These are phyloP conservation scores for Mucor velutinosus DNA, from an alignment of 371 early-diverging fungal genomes.

Conservation along the genomic window DNA sequence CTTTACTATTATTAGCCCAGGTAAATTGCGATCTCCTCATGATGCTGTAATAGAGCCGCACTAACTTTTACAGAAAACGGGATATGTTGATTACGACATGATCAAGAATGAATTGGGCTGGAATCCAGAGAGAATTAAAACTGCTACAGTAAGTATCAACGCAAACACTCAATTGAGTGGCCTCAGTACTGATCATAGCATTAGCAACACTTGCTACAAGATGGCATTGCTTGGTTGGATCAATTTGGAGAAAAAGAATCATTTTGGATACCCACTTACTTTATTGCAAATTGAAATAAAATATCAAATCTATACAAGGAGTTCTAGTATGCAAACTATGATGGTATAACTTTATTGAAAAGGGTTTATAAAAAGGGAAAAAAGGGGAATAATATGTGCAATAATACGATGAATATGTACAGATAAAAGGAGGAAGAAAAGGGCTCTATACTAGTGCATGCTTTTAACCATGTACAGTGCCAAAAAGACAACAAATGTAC, in stretches of 20 bases:
- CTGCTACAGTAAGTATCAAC: slow-evolving; percentile 36
- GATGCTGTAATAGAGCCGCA: neutral
- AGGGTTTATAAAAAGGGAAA: neutral
- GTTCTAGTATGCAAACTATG: neutral
- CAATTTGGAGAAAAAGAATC: slow-evolving; percentile 56
- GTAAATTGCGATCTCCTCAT: slow-evolving; percentile 21
- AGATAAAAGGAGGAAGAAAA: neutral
- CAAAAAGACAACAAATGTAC: slow-evolving; percentile 51
- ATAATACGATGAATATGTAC: neutral
- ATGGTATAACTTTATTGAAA: slow-evolving; percentile 4
- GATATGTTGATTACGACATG: slow-evolving; percentile 62
- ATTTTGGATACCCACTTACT: slow-evolving; percentile 87
- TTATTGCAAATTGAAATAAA: slow-evolving; percentile 1
- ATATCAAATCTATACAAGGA: neutral
- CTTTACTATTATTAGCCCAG: slow-evolving; percentile 73
- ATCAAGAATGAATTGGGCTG: slow-evolving; percentile 62
- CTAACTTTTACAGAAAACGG: slow-evolving; percentile 47
- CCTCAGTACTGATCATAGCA: slow-evolving; percentile 3
- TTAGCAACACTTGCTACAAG: slow-evolving; percentile 73
- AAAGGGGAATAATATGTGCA: neutral
- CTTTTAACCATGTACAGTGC: slow-evolving; percentile 41
- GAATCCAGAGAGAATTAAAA: slow-evolving; percentile 57
- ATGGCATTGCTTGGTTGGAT: slow-evolving; percentile 88
- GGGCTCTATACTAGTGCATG: neutral
- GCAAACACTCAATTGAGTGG: neutral